phyloP scores from a whole-genome alignment of 805 yeast species.

The Saccharomycopsis sp. region DNA sequence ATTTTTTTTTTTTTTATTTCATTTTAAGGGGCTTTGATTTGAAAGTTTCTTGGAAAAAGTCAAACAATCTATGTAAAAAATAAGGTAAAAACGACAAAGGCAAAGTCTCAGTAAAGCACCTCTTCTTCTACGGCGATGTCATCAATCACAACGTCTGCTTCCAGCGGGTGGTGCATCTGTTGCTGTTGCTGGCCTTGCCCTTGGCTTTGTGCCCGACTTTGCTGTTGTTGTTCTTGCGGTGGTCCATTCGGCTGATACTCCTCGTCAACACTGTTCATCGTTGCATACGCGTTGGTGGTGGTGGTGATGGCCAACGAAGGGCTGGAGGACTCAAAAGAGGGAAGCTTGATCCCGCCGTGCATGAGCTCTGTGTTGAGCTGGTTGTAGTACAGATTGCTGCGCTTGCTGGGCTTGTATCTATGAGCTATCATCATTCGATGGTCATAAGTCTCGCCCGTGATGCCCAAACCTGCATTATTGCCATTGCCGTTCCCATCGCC shows the following conservation, averaged over 20 bases:
- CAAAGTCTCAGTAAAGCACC: too few relatives aligned
- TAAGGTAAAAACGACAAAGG: too few relatives aligned
- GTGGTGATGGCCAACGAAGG: slow-evolving; percentile 29
- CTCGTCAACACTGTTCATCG: slow-evolving; percentile 21
- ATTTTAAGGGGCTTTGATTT: too few relatives aligned
- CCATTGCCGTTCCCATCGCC: neutral
- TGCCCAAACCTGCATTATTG: neutral
- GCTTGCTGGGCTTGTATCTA: slow-evolving; percentile 6
- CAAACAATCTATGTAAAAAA: too few relatives aligned
- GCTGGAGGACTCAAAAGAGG: slow-evolving; percentile 18
- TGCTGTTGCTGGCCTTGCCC: too few relatives aligned
- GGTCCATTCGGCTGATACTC: neutral
- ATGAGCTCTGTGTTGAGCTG: too few relatives aligned
- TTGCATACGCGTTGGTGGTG: slow-evolving; percentile 27
- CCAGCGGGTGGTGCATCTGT: neutral
- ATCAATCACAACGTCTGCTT: too few relatives aligned
- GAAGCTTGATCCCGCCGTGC: slow-evolving; percentile 15
- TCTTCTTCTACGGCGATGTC: too few relatives aligned
- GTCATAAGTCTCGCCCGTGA: neutral
- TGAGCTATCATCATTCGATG: slow-evolving; percentile 2
- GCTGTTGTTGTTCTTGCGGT: neutral
- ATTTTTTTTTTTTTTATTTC: too few relatives aligned
- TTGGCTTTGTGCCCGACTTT: neutral
- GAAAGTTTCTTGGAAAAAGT: too few relatives aligned
- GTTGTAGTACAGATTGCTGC: neutral